phyloP scores from a whole-genome alignment of 2,329 filamentous ascomycete species.

The Colletotrichum tropicale region DNA sequence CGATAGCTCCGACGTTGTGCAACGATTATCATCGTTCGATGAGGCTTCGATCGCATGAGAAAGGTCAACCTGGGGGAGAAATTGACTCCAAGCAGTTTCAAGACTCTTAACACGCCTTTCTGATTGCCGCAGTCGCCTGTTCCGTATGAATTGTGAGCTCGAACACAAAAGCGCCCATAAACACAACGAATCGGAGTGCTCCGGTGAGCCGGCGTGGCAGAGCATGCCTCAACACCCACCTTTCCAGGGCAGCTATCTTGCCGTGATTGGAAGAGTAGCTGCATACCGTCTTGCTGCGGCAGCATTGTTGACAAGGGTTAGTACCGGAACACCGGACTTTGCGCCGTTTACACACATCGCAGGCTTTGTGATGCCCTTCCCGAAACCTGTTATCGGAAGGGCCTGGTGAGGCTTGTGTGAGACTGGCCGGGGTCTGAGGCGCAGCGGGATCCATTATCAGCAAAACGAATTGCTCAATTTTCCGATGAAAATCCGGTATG shows the following conservation, averaged over 20 bases:
- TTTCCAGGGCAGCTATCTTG: background rate
- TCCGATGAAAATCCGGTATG: background rate
- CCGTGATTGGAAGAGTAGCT: background rate
- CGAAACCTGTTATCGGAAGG: background rate
- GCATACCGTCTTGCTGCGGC: background rate
- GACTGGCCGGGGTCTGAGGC: background rate
- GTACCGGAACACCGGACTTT: background rate
- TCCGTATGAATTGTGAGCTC: background rate
- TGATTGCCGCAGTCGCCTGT: background rate
- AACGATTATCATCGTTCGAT: background rate
- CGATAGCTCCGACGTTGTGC: background rate
- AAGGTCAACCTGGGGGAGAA: background rate
- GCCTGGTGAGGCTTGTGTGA: background rate
- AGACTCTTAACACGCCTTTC: background rate
- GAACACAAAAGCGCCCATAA: background rate
- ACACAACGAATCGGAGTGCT: background rate
- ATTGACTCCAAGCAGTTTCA: background rate
- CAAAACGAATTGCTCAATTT: background rate
- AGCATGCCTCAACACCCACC: background rate
- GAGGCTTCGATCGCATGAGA: background rate
- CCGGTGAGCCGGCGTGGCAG: background rate
- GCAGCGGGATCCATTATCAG: background rate
- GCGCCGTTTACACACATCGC: background rate
- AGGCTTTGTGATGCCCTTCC: background rate
- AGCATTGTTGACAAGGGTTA: background rate